A percentile compares a stretch with the other conserved stretches of the same genome.
phyloP scores from a whole-genome alignment of 306 rosid genomes.

The Trifolium fragiferum region DNA sequence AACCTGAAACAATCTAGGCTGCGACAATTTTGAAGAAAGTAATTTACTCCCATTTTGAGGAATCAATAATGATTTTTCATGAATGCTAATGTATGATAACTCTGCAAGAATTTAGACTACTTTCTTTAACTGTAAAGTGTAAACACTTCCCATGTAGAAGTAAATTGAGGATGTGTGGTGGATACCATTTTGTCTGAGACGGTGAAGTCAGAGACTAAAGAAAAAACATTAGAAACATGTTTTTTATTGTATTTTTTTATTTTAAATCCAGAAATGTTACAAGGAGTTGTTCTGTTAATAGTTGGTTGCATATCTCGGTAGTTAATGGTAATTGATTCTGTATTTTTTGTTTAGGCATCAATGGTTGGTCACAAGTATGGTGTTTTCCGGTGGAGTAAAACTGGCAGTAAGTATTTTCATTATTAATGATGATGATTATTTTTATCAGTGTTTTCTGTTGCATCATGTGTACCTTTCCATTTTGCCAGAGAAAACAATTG shows the following conservation, averaged over 20 bases:
- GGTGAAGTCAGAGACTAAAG: slow-evolving; percentile 22
- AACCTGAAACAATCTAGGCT: slow-evolving; percentile 18
- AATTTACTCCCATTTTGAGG: slow-evolving; percentile 12
- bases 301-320: not conserved
- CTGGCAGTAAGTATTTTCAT: slow-evolving; percentile 76
- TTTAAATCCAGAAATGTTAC: slow-evolving; percentile 6
- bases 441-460: slow-evolving; percentile 32
- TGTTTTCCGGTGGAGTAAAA: slow-evolving; percentile 92
- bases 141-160: slow-evolving; percentile 22
- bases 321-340: slow-evolving; percentile 13
- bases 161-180: slow-evolving; percentile 1
- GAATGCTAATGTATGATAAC: not conserved
- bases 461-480: slow-evolving; percentile 35
- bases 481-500: slow-evolving; percentile 91
- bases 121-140: slow-evolving; percentile 20
- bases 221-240: slow-evolving; percentile 12
- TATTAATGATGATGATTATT: slow-evolving; percentile 1
- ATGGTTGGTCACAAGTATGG: slow-evolving; percentile 97
- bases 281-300: slow-evolving; percentile 1
- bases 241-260: slow-evolving; percentile 12
- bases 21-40: not conserved
- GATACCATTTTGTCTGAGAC: slow-evolving; percentile 9
- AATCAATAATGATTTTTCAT: slow-evolving; percentile 32
- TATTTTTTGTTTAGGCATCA: slow-evolving; percentile 71
- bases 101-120: slow-evolving; percentile 6